Percentiles rank a stretch among this genome's conserved stretches.
These are phyloP conservation scores for Moesziomyces sp. DNA, from an alignment of 1,284 basidiomycete genomes.

Conservation along the genomic window DNA sequence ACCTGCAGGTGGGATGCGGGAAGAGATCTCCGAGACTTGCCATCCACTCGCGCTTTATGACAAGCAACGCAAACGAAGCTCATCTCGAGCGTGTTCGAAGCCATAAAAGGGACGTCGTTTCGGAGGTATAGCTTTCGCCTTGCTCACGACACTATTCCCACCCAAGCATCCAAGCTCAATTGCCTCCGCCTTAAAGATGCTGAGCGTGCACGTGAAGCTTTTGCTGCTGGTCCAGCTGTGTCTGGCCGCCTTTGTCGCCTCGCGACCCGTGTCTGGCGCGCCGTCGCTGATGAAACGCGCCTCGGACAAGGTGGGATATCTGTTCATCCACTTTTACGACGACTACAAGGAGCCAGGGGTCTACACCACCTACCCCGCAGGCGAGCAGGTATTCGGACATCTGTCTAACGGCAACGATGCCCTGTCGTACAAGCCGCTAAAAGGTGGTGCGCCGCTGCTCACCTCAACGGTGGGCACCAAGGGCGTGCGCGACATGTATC, in stretches of 20 bases:
- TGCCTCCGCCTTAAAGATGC: neutral
- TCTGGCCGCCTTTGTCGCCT: slow-evolving; percentile 2
- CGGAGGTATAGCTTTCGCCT: too few relatives aligned
- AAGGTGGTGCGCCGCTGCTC: slow-evolving; percentile 27
- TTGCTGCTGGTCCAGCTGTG: slow-evolving; percentile 14
- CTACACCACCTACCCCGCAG: slow-evolving; percentile 29
- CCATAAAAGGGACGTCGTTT: too few relatives aligned
- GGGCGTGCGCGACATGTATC: slow-evolving; percentile 35
- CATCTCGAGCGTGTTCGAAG: too few relatives aligned
- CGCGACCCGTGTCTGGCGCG: slow-evolving; percentile 1
- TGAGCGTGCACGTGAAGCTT: slow-evolving; percentile 5
- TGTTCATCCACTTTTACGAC: slow-evolving; percentile 35
- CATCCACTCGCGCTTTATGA: too few relatives aligned
- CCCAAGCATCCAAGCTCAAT: too few relatives aligned
- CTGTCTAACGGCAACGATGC: slow-evolving; percentile 24
- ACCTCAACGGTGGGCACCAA: slow-evolving; percentile 23
- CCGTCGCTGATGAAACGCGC: slow-evolving; percentile 9
- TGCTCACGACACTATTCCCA: too few relatives aligned
- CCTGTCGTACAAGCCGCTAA: slow-evolving; percentile 28
- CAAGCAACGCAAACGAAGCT: too few relatives aligned
- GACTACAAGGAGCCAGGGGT: slow-evolving; percentile 14
- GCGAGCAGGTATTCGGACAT: slow-evolving; percentile 33
- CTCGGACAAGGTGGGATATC: slow-evolving; percentile 29
- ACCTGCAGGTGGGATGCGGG: too few relatives aligned
- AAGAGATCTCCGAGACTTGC: too few relatives aligned